A percentile compares a stretch with the other conserved stretches of the same genome.
Conservation (phyloP, 495 filamentous ascomycete genomes). For the Collariella sp. region DNA sequence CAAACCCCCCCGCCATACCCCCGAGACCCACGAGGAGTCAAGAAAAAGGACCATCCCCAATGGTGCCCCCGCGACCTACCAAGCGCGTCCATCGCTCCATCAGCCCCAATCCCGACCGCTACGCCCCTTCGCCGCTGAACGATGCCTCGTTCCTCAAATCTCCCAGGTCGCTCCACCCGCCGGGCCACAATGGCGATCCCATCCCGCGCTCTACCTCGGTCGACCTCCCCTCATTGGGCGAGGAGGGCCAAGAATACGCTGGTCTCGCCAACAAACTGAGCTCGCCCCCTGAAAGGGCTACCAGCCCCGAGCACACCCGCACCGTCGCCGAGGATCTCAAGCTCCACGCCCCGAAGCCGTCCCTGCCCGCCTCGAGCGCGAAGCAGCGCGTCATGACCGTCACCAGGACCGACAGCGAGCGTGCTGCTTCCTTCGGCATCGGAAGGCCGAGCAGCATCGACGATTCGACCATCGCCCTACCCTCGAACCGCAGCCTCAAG, state of each 20-base stretch:
- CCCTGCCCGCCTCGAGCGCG: slow-evolving; percentile 65
- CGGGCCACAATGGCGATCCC: slow-evolving; percentile 38
- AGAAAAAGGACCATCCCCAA: slow-evolving; percentile 40
- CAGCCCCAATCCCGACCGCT: slow-evolving; percentile 68
- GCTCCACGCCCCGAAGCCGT: slow-evolving; percentile 85
- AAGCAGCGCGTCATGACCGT: slow-evolving; percentile 72
- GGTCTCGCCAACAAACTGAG: slow-evolving; percentile 44
- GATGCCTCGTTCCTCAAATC: slow-evolving; percentile 41
- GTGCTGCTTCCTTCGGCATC: slow-evolving; percentile 73
- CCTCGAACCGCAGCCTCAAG: slow-evolving; percentile 40
- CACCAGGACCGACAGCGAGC: slow-evolving; percentile 79
- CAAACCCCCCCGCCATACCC: slow-evolving; percentile 52
- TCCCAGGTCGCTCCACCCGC: slow-evolving; percentile 18
- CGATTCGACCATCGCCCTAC: slow-evolving; percentile 25
- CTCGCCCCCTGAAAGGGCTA: slow-evolving; percentile 25
- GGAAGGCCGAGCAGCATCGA: slow-evolving; percentile 52
- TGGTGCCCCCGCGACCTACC: slow-evolving; percentile 62
- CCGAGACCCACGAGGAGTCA: slow-evolving; percentile 51
- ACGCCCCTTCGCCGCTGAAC: slow-evolving; percentile 79
- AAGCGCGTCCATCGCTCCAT: slow-evolving; percentile 63
- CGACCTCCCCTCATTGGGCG: slow-evolving; percentile 72
- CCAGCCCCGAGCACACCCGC: slow-evolving; percentile 57
- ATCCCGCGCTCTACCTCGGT: slow-evolving; percentile 64
- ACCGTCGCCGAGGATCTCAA: slow-evolving; percentile 74
- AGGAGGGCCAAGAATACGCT: slow-evolving; percentile 85